Conservation (phyloP, 2,329 filamentous ascomycete genomes). For the Ceratocystis cubensis region DNA sequence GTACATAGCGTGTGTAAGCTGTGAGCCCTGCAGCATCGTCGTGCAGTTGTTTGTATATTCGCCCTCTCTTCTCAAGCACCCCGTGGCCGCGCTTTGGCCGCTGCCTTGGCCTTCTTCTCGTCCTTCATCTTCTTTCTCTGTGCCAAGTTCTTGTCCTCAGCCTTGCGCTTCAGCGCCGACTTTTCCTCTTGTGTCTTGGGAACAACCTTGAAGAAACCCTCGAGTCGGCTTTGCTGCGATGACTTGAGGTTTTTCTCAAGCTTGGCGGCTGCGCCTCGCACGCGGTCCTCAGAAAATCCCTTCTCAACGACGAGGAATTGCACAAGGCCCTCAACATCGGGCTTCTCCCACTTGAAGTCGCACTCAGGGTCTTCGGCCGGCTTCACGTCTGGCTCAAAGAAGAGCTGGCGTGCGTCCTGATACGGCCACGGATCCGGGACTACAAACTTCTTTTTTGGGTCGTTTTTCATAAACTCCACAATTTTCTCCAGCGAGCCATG, state of each 20-base stretch:
- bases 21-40: background rate
- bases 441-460: conserved; percentile 65
- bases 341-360: conserved; percentile 96
- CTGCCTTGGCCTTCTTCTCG: conserved; percentile 90
- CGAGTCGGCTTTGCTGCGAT: conserved; percentile 77
- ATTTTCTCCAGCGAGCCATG: conserved; percentile 79
- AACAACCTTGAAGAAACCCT: conserved; percentile 93
- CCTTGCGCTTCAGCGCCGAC: conserved; percentile 76
- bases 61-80: conserved; percentile 36
- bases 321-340: conserved; percentile 79
- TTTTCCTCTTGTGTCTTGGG: conserved; percentile 82
- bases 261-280: conserved; percentile 63
- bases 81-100: conserved; percentile 74
- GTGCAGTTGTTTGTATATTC: background rate
- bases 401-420: conserved; percentile 78
- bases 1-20: background rate
- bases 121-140: conserved; percentile 94
- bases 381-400: conserved; percentile 82
- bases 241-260: conserved; percentile 85
- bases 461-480: conserved; percentile 64
- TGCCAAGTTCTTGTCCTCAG: conserved; percentile 80
- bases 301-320: conserved; percentile 87
- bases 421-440: conserved; percentile 97
- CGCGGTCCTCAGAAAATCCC: conserved; percentile 91
- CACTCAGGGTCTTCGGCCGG: conserved; percentile 71